Evolutionary conservation across 495 filamentous ascomycete species (phyloP).

Genomic region (Pyrenula massariospora): DNA sequence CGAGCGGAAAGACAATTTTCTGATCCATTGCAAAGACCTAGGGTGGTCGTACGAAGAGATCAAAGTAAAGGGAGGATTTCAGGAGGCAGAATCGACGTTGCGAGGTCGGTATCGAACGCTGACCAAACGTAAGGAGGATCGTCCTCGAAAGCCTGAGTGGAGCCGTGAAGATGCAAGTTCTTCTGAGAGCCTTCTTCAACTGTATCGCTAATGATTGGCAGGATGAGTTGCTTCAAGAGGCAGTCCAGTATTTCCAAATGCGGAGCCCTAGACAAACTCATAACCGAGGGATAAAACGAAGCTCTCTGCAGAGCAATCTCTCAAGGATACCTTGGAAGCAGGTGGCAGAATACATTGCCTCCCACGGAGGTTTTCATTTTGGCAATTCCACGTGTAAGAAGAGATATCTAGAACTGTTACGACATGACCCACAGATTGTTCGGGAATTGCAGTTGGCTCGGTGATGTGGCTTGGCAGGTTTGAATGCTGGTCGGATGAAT

Average conservation of each 20-base stretch:
- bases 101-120: conserved; percentile 68
- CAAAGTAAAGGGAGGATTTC: conserved; percentile 48
- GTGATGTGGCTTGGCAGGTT: too few species aligned
- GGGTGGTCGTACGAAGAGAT: conserved; percentile 77
- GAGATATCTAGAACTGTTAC: conserved; percentile 39
- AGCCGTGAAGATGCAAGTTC: conserved; percentile 59
- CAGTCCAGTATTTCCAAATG: conserved; percentile 32
- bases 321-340: conserved; percentile 70
- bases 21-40: conserved; percentile 49
- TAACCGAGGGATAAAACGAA: conserved; percentile 1
- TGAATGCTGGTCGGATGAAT: too few species aligned
- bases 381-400: conserved; percentile 82
- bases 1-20: conserved; percentile 44
- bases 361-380: conserved; percentile 71
- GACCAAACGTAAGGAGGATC: conserved; percentile 62
- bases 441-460: too few species aligned
- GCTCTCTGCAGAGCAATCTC: conserved; percentile 9
- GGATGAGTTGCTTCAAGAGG: conserved; percentile 14
- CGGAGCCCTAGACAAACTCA: too few species aligned
- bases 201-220: not conserved
- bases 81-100: conserved; percentile 78
- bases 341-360: conserved; percentile 59
- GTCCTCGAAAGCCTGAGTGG: conserved; percentile 75
- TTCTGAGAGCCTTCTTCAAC: not conserved
- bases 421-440: too few species aligned